A percentile compares a stretch with the other conserved stretches of the same genome.
Conservation (phyloP, 2,329 filamentous ascomycete species). For the Aureobasidium sp. region DNA sequence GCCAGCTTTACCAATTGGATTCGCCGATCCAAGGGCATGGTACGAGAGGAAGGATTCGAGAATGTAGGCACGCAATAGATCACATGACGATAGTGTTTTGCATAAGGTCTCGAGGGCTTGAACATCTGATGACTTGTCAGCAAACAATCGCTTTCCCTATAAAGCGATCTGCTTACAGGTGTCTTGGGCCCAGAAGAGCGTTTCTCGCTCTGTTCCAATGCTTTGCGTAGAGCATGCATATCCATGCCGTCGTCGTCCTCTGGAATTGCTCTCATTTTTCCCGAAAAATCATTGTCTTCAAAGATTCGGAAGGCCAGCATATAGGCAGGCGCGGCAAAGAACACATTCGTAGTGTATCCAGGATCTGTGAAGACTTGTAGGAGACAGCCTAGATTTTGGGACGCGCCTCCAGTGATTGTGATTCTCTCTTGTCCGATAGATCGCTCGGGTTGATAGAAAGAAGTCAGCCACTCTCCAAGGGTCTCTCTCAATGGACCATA, state of each 20-base stretch:
- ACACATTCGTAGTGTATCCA: constrained; percentile 64
- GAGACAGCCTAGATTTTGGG: constrained; percentile 71
- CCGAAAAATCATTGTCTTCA: constrained; percentile 66
- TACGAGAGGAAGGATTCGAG: constrained; percentile 79
- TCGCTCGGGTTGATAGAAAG: constrained; percentile 48
- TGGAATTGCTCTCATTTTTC: constrained; percentile 59
- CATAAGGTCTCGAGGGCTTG: constrained; percentile 53
- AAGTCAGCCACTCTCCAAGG: constrained; percentile 63
- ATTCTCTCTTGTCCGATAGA: constrained; percentile 53
- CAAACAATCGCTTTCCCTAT: not conserved
- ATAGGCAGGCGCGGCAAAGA: constrained; percentile 77
- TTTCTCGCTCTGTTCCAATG: constrained; percentile 46
- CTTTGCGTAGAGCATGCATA: constrained; percentile 50
- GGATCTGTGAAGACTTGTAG: constrained; percentile 77
- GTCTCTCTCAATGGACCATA: constrained; percentile 61
- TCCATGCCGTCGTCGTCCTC: constrained; percentile 76
- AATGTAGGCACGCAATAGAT: constrained; percentile 87
- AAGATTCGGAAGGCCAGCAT: constrained; percentile 82
- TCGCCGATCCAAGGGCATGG: constrained; percentile 65
- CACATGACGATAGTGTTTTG: constrained; percentile 78
- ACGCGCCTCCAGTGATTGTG: constrained; percentile 77
- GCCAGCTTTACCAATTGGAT: constrained; percentile 67
- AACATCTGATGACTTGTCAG: constrained; percentile 34
- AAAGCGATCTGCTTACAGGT: not conserved
- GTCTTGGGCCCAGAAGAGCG: constrained; percentile 22